phyloP scores from a whole-genome alignment of 176 grass and related monocot species.

The Avena eriantha region DNA sequence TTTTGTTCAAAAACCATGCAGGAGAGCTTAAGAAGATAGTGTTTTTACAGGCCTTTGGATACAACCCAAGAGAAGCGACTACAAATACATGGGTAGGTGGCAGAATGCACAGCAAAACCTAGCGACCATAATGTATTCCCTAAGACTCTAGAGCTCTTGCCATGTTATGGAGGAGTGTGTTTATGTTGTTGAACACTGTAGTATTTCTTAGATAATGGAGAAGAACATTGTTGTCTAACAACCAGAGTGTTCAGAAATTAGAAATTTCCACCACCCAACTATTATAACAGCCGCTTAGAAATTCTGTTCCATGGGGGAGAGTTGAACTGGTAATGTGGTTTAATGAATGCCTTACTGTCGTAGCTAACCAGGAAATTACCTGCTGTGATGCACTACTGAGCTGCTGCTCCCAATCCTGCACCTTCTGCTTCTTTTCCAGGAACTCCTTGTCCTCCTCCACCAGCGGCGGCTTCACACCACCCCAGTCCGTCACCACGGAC shows the following conservation, averaged over 20 bases:
- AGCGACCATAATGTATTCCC: not conserved
- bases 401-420: constrained; percentile 86
- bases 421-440: constrained; percentile 75
- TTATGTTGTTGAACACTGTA: not conserved
- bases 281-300: not conserved
- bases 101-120: not conserved
- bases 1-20: no score
- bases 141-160: not conserved
- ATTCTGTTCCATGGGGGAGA: not conserved
- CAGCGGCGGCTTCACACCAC: constrained; percentile 64
- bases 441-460: constrained; percentile 97
- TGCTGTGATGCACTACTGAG: constrained; percentile 77
- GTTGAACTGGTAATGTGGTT: not conserved
- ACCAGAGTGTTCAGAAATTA: not conserved
- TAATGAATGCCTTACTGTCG: not conserved
- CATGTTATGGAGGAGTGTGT: not conserved
- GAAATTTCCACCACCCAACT: not conserved
- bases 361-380: constrained; percentile 45
- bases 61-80: not conserved
- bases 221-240: not conserved
- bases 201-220: not conserved
- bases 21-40: not conserved
- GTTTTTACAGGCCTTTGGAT: not conserved
- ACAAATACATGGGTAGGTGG: not conserved
- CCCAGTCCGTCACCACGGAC: constrained; percentile 81